Conservation (phyloP, 306 rosid species). For the Quercus robur region DNA sequence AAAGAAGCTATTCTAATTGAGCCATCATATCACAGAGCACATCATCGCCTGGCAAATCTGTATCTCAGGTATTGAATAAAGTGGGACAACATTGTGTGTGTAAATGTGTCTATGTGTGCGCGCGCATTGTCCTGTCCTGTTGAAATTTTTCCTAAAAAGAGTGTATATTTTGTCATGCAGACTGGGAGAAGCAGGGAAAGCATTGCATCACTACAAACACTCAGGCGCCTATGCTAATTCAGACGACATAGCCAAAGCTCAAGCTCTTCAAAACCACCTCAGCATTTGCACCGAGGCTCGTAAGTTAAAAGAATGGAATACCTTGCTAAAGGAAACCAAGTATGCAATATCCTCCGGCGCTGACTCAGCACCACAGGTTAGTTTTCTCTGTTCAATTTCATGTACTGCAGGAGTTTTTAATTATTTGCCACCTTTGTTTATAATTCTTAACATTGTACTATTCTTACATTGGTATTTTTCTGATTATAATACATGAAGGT, state of each 20-base stretch:
- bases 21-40: conserved; percentile 81
- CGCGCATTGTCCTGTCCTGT: not conserved
- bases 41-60: conserved; percentile 73
- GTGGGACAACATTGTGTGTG: not conserved
- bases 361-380: conserved; percentile 77
- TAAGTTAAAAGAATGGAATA: conserved; percentile 59
- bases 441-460: not conserved
- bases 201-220: conserved; percentile 49
- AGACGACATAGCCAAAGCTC: conserved; percentile 41
- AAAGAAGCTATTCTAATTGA: conserved; percentile 70
- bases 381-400: conserved; percentile 7
- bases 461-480: not conserved
- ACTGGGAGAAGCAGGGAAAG: conserved; percentile 78
- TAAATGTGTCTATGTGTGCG: not conserved
- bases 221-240: conserved; percentile 40
- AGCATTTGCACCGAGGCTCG: conserved; percentile 57
- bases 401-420: no score
- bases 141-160: conserved; percentile 9
- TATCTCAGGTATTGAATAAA: conserved; percentile 62
- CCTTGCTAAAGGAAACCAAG: conserved; percentile 61
- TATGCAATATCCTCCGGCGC: conserved; percentile 66
- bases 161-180: conserved; percentile 35
- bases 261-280: conserved; percentile 57
- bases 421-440: not conserved
- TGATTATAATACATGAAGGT: conserved; percentile 33